phyloP scores from a whole-genome alignment of 176 grass and related monocot species.

The Avena atlantica region DNA sequence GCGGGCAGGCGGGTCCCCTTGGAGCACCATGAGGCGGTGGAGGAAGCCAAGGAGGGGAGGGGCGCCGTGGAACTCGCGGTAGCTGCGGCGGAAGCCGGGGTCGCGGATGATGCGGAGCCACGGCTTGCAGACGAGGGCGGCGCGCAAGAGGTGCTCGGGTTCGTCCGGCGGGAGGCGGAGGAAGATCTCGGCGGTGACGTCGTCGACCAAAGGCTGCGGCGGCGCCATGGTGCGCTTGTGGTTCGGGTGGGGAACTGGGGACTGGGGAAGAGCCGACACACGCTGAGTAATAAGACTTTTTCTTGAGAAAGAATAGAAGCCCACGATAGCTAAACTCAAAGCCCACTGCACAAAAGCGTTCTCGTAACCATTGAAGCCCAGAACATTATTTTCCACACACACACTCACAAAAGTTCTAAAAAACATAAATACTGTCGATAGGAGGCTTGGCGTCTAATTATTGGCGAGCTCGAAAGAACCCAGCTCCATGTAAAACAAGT shows the following conservation, averaged over 20 bases:
- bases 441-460: too few species aligned
- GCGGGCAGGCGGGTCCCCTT: neutral
- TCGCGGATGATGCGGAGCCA: neutral
- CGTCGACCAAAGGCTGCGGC: neutral
- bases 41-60: neutral
- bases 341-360: too few species aligned
- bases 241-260: neutral
- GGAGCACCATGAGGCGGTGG: neutral
- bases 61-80: neutral
- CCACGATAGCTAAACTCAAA: too few species aligned
- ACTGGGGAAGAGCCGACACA: neutral
- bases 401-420: too few species aligned
- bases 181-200: slow-evolving; percentile 3
- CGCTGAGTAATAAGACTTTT: too few species aligned
- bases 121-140: neutral
- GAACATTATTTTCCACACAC: too few species aligned
- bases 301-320: too few species aligned
- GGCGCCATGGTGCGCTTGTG: neutral
- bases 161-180: neutral
- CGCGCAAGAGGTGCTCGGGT: neutral
- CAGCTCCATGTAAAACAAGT: too few species aligned
- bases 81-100: neutral
- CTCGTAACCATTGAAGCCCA: too few species aligned
- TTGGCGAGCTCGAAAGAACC: too few species aligned
- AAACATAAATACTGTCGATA: too few species aligned